Percentiles rank a stretch among this genome's conserved stretches.
These are phyloP conservation scores for Didymella pinodella DNA, from an alignment of 2,329 filamentous ascomycete genomes.

Conservation along the genomic window DNA sequence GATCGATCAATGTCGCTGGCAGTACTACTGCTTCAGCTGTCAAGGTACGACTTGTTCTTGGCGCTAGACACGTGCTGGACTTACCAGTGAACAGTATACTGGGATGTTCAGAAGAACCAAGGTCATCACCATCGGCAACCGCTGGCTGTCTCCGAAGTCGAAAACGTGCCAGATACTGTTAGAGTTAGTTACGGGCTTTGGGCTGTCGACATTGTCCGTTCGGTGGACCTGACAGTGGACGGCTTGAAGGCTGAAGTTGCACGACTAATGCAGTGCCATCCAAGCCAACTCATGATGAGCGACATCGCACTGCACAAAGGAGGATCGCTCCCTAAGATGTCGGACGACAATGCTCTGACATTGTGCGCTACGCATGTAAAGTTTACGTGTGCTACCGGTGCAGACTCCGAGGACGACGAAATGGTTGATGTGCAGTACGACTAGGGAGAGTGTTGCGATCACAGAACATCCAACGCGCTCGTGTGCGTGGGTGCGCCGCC, in stretches of 20 bases:
- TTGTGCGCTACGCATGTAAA: constrained; percentile 8
- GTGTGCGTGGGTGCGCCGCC: not conserved
- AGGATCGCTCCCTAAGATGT: constrained; percentile 7
- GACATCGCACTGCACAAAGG: constrained; percentile 6
- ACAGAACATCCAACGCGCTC: not conserved
- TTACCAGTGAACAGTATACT: constrained; percentile 1
- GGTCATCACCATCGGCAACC: not conserved
- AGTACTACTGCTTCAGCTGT: constrained; percentile 17
- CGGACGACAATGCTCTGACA: constrained; percentile 8
- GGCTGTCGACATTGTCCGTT: constrained; percentile 15
- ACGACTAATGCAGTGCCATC: constrained; percentile 24
- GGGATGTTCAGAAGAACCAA: not conserved
- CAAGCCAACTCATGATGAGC: constrained; percentile 11
- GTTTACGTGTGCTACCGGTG: not conserved
- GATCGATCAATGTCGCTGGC: constrained; percentile 8
- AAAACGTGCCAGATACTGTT: not conserved
- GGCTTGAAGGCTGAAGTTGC: constrained; percentile 21
- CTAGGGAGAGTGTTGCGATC: not conserved
- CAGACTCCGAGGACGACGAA: constrained; percentile 4
- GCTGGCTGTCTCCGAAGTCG: constrained; percentile 2
- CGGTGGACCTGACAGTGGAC: constrained; percentile 18
- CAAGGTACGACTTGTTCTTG: constrained; percentile 6
- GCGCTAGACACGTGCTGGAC: not conserved
- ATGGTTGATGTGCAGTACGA: constrained; percentile 17
- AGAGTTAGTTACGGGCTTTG: constrained; percentile 1